phyloP scores from a whole-genome alignment of 2,329 filamentous ascomycete genomes.

The Botrytis fragariae region DNA sequence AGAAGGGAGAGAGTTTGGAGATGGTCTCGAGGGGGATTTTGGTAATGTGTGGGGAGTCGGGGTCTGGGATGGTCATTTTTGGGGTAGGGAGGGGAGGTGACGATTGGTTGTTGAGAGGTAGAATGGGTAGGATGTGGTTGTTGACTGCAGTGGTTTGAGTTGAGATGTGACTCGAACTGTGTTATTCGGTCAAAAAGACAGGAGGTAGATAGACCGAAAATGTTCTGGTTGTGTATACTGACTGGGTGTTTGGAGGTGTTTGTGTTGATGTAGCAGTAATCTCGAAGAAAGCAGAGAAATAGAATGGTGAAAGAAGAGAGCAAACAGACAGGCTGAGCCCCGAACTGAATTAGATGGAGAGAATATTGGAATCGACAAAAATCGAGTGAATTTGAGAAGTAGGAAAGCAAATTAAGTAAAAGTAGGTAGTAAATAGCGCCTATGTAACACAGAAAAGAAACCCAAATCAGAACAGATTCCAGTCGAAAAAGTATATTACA shows the following conservation, averaged over 20 bases:
- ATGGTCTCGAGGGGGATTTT: slow-evolving; percentile 31
- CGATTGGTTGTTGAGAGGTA: background rate
- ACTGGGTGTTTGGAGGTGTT: background rate
- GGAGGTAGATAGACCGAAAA: too few relatives aligned
- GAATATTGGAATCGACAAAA: background rate
- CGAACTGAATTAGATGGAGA: background rate
- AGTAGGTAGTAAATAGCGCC: background rate
- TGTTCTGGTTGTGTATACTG: background rate
- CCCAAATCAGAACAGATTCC: background rate
- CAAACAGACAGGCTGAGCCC: background rate
- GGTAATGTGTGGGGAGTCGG: slow-evolving; percentile 28
- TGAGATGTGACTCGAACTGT: background rate
- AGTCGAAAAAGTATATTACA: too few relatives aligned
- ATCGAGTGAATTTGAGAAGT: background rate
- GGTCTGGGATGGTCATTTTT: background rate
- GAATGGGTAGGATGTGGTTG: background rate
- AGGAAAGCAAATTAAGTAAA: background rate
- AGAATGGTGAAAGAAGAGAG: background rate
- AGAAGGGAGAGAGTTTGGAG: slow-evolving; percentile 33
- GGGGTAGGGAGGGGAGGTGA: too few relatives aligned
- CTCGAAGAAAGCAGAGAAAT: background rate
- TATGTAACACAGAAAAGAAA: background rate
- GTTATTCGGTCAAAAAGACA: background rate
- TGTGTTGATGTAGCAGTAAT: background rate
- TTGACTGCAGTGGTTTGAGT: too few relatives aligned